Conservation (phyloP, 805 yeast species). For the Metschnikowia sp. region DNA sequence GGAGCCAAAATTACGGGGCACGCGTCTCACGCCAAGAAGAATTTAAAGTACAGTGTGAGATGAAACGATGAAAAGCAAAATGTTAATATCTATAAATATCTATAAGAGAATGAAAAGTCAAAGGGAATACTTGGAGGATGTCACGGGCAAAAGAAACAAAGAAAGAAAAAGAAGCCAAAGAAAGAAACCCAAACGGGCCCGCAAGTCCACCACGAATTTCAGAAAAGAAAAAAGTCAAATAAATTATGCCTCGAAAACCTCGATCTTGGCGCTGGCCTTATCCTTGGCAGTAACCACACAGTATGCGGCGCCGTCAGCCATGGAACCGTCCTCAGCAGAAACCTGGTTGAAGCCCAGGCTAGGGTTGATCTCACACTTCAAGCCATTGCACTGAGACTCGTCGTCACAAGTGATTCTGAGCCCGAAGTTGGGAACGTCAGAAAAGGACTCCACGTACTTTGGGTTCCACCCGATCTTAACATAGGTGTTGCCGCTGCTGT, state of each 20-base stretch:
- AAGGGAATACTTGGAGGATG: neutral
- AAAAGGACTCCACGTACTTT: slow-evolving; percentile 65
- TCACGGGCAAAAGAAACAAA: neutral
- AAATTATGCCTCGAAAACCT: slow-evolving; percentile 47
- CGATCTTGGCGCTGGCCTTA: slow-evolving; percentile 64
- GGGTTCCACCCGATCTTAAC: slow-evolving; percentile 94
- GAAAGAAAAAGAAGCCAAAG: neutral
- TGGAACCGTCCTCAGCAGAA: slow-evolving; percentile 41
- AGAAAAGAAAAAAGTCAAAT: neutral
- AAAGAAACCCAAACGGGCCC: neutral
- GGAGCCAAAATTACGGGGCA: too few species aligned
- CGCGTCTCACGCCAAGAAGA: too few species aligned
- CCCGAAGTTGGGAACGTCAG: slow-evolving; percentile 64
- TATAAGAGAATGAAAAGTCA: too few species aligned
- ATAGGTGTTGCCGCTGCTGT: slow-evolving; percentile 62
- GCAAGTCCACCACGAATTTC: neutral
- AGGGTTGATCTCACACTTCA: slow-evolving; percentile 82
- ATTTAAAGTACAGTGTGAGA: too few species aligned
- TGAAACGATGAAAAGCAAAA: too few species aligned
- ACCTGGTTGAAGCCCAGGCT: slow-evolving; percentile 57
- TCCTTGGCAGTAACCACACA: slow-evolving; percentile 78
- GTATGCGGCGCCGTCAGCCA: slow-evolving; percentile 60
- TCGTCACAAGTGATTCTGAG: slow-evolving; percentile 68
- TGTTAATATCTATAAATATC: too few species aligned
- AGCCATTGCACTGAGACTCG: slow-evolving; percentile 61